Percentiles rank a stretch among this genome's conserved stretches.
These are phyloP conservation scores for Candida silvicultrix DNA, from an alignment of 805 yeast species.

Conservation along the genomic window DNA sequence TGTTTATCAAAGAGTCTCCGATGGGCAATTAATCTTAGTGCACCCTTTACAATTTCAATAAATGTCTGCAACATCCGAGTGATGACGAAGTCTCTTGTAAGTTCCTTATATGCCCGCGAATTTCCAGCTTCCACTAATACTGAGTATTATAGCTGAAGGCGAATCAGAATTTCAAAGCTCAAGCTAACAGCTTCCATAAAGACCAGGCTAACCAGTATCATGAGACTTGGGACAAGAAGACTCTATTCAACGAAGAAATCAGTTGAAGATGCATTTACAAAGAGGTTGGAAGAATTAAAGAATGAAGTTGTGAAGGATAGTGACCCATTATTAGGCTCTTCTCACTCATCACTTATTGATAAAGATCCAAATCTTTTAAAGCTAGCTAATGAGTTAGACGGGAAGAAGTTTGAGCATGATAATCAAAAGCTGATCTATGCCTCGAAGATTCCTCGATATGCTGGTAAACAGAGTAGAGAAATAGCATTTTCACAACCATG, in stretches of 20 bases:
- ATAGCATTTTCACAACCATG: slow-evolving; percentile 49
- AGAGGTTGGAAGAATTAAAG: slow-evolving; percentile 22
- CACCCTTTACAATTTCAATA: neutral
- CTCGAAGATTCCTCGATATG: slow-evolving; percentile 36
- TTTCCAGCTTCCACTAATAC: no score
- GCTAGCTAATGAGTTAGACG: slow-evolving; percentile 24
- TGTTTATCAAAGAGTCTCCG: slow-evolving; percentile 1
- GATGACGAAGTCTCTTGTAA: neutral
- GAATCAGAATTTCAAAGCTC: no score
- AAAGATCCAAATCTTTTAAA: slow-evolving; percentile 17
- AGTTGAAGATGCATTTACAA: slow-evolving; percentile 18
- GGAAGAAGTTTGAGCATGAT: slow-evolving; percentile 28
- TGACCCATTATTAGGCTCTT: slow-evolving; percentile 20
- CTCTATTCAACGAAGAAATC: slow-evolving; percentile 2
- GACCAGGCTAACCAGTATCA: no score
- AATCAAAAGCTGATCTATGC: slow-evolving; percentile 35
- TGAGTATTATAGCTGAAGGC: no score
- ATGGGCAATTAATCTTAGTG: neutral
- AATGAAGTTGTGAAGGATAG: slow-evolving; percentile 15
- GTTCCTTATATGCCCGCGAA: neutral
- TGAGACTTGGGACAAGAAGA: neutral
- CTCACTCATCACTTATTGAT: slow-evolving; percentile 18
- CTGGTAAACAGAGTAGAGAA: slow-evolving; percentile 37
- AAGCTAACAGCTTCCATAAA: no score
- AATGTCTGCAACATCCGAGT: no score